Base-by-base conservation (phyloP, 2,329 filamentous ascomycete genomes). In the Ophiostoma populinum region DNA sequence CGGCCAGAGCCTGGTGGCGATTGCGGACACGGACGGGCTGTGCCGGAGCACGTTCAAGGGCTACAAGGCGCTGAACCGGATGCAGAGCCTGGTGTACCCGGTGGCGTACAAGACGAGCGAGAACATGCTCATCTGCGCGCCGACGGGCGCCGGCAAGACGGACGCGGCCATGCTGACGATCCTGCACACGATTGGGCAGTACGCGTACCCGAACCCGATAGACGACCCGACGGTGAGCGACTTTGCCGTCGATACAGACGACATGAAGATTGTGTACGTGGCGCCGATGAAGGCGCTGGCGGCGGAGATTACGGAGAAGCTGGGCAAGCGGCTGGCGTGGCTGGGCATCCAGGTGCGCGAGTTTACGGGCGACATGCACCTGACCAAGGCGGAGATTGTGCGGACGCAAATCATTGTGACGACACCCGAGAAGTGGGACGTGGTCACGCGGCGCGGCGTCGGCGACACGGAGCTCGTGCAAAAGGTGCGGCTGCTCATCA, bases 391-490 rank as follows among this genome's bases (percentile, higher is more conserved):
- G 2, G 92, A 98, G 55, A 93, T 99, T 41, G 69, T 94, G 12
- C 77, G 86, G 43, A 98, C 90, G 0, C 90, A 98, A 51, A 90
- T 99, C 46, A 93, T 99, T 40, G 90, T 98, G 33, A 98, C 92
- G 0, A 98, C 90, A 1, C 90, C 90, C 24, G 90, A 98, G 57
- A 98, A 98, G 57, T 98, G 92, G 92, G 90, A 98, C 53, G 90
- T 98, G 1, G 82, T 98, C 5, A 98, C 90, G 3, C 70, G 90
- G 41, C 98, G 95, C 56, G 92, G 87, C 38, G 95, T 86, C 1
- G 90, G 92, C 12, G 90, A 98, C 51, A 95, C 90, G 0, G 90
- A 95, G 51, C 69, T 98, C 3, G 92, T 98, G 11, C 90, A 98
- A 49, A 98, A 98, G 53, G 90, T 98, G 17, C 75, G 87, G 9